phyloP scores from a whole-genome alignment of 225 moss, liverwort and hornwort species.

The Bryoerythrophyllum caledonicum region DNA sequence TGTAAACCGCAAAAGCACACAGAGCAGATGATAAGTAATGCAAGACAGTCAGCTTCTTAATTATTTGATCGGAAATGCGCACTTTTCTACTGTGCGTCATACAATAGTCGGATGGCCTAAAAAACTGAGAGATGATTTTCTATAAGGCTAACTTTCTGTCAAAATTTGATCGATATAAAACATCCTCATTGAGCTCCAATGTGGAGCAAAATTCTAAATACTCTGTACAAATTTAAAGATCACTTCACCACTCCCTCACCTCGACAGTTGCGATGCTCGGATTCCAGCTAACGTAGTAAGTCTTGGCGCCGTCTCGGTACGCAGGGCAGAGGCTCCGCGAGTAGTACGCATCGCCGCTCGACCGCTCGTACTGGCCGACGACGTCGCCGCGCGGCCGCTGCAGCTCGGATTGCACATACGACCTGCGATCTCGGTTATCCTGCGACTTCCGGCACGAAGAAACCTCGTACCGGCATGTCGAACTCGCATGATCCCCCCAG shows the following conservation, averaged over 20 bases:
- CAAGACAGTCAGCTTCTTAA: neutral
- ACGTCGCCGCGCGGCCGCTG: too few relatives aligned
- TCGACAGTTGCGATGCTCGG: slow-evolving; percentile 26
- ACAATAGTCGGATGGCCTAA: neutral
- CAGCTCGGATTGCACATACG: neutral
- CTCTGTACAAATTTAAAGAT: slow-evolving; percentile 13
- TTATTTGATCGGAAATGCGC: neutral
- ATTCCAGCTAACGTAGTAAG: slow-evolving; percentile 24
- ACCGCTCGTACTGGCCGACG: too few relatives aligned
- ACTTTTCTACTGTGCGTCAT: neutral
- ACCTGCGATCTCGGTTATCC: too few relatives aligned
- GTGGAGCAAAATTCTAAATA: slow-evolving; percentile 29
- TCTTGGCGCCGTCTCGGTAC: slow-evolving; percentile 36
- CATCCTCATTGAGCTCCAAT: slow-evolving; percentile 36
- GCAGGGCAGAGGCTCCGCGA: slow-evolving; percentile 33
- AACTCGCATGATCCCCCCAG: slow-evolving; percentile 24
- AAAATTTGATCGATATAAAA: slow-evolving; percentile 24
- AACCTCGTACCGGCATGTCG: slow-evolving; percentile 17
- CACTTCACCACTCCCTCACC: slow-evolving; percentile 27
- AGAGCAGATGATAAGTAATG: too few relatives aligned
- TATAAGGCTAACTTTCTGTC: neutral
- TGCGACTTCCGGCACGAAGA: slow-evolving; percentile 1
- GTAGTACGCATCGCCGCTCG: slow-evolving; percentile 30
- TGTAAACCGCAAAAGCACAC: too few relatives aligned
- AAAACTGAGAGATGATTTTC: too few relatives aligned